Conservation (phyloP, 2,329 filamentous ascomycete genomes). For the Colletotrichum magnum region DNA sequence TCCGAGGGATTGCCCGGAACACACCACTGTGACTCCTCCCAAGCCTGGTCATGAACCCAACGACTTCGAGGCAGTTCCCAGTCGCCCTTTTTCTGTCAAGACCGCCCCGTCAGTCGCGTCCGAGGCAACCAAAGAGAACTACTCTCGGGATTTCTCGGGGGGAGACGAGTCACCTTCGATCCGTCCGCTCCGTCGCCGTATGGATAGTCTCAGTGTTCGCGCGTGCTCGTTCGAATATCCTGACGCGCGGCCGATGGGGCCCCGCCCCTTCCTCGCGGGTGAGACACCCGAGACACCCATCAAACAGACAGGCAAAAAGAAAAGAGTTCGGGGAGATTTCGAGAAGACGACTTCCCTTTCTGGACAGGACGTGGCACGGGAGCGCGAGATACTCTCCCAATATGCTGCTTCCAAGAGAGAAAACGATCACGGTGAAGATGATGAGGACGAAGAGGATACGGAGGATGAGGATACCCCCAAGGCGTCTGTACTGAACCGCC, state of each 20-base stretch:
- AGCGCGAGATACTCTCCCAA: slow-evolving; percentile 33
- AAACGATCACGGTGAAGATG: neutral
- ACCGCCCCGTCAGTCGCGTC: slow-evolving; percentile 8
- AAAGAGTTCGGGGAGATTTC: slow-evolving; percentile 30
- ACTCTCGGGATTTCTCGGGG: neutral
- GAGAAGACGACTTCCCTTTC: slow-evolving; percentile 35
- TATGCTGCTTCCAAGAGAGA: neutral
- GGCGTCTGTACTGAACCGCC: slow-evolving; percentile 34
- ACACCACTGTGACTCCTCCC: slow-evolving; percentile 4
- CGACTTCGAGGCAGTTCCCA: neutral
- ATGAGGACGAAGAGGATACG: neutral
- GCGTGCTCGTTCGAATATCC: slow-evolving; percentile 2
- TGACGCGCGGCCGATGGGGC: slow-evolving; percentile 5
- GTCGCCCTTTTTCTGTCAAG: slow-evolving; percentile 20
- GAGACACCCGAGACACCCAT: slow-evolving; percentile 14
- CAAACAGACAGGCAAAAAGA: neutral
- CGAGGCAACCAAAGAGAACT: neutral
- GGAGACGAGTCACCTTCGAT: slow-evolving; percentile 21
- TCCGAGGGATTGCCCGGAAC: neutral
- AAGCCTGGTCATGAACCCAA: neutral
- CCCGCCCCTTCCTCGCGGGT: slow-evolving; percentile 14
- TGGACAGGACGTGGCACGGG: slow-evolving; percentile 33
- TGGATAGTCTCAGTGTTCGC: slow-evolving; percentile 13
- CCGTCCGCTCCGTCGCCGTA: slow-evolving; percentile 19
- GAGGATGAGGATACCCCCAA: slow-evolving; percentile 29